These are phyloP conservation scores for Fusarium sp. DNA, from an alignment of 2,329 filamentous ascomycete species.

Conservation along the genomic window DNA sequence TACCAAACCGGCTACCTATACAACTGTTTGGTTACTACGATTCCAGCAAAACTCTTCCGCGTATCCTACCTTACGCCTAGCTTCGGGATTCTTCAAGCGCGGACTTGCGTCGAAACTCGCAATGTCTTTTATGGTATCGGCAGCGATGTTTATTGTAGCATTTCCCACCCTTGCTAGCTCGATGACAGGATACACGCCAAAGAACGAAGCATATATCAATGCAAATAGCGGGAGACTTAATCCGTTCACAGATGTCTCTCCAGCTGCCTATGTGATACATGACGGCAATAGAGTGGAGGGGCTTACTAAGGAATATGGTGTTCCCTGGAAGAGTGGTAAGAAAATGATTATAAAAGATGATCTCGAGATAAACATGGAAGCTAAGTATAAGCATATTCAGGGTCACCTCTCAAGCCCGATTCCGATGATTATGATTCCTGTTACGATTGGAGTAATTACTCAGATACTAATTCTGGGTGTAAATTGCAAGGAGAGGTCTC, in stretches of 20 bases:
- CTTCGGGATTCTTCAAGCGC: background rate
- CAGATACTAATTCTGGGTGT: background rate
- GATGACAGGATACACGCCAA: slow-evolving; percentile 26
- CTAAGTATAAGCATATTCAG: no score
- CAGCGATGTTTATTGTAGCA: background rate
- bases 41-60: background rate
- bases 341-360: no score
- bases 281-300: background rate
- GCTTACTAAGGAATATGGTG: rapidly evolving
- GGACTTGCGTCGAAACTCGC: slow-evolving; percentile 10
- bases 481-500: background rate
- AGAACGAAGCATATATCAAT: slow-evolving; percentile 4
- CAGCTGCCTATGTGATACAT: background rate
- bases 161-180: slow-evolving; percentile 18
- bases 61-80: background rate
- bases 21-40: slow-evolving; percentile 7
- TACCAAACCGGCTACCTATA: slow-evolving; percentile 2
- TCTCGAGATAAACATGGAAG: no score
- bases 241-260: rapidly evolving
- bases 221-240: rapidly evolving
- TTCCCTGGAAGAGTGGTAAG: background rate
- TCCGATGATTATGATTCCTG: no score
- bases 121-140: background rate
- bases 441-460: rapidly evolving
- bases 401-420: no score